Conservation (phyloP, 345 rosid species). For the Clausena lansium region DNA sequence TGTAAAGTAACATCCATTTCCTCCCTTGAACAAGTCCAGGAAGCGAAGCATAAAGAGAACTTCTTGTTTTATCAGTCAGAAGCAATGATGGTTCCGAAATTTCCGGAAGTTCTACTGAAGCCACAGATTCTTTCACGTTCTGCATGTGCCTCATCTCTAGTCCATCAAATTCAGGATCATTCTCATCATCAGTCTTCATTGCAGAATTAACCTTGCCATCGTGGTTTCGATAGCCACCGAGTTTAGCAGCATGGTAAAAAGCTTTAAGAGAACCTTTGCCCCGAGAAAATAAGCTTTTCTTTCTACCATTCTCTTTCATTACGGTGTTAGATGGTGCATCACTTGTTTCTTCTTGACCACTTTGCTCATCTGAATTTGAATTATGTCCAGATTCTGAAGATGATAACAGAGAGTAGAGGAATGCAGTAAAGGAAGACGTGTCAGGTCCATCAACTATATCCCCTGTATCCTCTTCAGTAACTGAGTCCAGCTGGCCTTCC, state of each 20-base stretch:
- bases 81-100: constrained; percentile 84
- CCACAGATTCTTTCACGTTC: constrained; percentile 33
- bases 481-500: constrained; percentile 46
- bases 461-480: constrained; percentile 41
- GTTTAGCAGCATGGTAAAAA: constrained; percentile 54
- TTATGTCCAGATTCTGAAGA: constrained; percentile 50
- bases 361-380: constrained; percentile 37
- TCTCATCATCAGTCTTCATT: constrained; percentile 33
- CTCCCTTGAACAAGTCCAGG: constrained; percentile 90
- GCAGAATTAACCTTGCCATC: constrained; percentile 47
- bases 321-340: constrained; percentile 33
- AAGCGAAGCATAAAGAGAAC: constrained; percentile 62
- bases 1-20: constrained; percentile 91
- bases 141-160: constrained; percentile 57
- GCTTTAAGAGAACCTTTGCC: constrained; percentile 71
- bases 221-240: constrained; percentile 43
- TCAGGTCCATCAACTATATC: constrained; percentile 70
- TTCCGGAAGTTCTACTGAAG: constrained; percentile 42
- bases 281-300: constrained; percentile 63
- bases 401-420: constrained; percentile 77
- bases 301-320: constrained; percentile 55
- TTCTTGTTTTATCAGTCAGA: constrained; percentile 64
- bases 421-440: constrained; percentile 91
- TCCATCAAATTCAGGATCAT: constrained; percentile 41
- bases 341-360: constrained; percentile 37